Percentiles rank a stretch among this genome's conserved stretches.
Conservation (phyloP, 2,329 filamentous ascomycete genomes). For the Penicillium sp. region DNA sequence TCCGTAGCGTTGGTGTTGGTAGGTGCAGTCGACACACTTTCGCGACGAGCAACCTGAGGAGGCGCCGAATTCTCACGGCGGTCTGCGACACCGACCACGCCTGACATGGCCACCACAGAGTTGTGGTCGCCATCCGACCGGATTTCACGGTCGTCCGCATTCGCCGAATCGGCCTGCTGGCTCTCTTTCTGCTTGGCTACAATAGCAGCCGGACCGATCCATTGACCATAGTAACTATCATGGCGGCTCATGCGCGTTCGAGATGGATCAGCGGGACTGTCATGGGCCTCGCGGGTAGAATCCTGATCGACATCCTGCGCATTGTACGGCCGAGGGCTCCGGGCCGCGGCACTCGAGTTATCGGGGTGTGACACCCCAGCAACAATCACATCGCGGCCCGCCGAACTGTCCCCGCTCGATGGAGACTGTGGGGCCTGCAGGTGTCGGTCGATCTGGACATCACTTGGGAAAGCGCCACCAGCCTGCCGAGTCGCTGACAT, state of each 20-base stretch:
- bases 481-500: slow-evolving; percentile 57
- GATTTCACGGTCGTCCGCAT: slow-evolving; percentile 15
- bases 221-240: slow-evolving; percentile 47
- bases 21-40: slow-evolving; percentile 31
- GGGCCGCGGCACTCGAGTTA: slow-evolving; percentile 34
- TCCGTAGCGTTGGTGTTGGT: slow-evolving; percentile 33
- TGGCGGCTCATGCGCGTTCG: slow-evolving; percentile 21
- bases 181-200: slow-evolving; percentile 20
- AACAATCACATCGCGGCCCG: slow-evolving; percentile 56
- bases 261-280: slow-evolving; percentile 7
- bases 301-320: slow-evolving; percentile 11
- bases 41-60: slow-evolving; percentile 21
- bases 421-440: slow-evolving; percentile 73
- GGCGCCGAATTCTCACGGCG: slow-evolving; percentile 19
- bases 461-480: slow-evolving; percentile 95
- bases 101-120: slow-evolving; percentile 13
- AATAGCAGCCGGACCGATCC: slow-evolving; percentile 46
- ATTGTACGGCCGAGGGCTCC: slow-evolving; percentile 33
- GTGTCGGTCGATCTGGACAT: slow-evolving; percentile 80
- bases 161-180: slow-evolving; percentile 6
- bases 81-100: slow-evolving; percentile 16
- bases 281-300: slow-evolving; percentile 11
- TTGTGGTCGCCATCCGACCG: slow-evolving; percentile 16
- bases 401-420: slow-evolving; percentile 74
- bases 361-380: slow-evolving; percentile 53